These are phyloP conservation scores for Taphrina betulina DNA, from an alignment of 1,139 yeast species.

Conservation along the genomic window DNA sequence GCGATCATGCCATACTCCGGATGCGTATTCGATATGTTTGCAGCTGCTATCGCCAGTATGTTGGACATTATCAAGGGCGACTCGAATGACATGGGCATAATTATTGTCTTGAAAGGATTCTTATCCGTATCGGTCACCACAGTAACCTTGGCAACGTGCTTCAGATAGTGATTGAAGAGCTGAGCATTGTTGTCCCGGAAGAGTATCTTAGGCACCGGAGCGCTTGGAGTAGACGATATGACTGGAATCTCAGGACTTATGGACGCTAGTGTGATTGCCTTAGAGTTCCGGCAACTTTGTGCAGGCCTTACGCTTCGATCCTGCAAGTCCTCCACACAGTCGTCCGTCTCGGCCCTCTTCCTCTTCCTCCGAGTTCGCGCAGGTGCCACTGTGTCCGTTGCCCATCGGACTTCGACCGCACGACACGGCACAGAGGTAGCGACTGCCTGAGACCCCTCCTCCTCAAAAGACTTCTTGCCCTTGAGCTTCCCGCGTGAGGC, in stretches of 20 bases:
- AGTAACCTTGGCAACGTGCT: constrained; percentile 25
- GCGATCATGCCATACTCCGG: constrained; percentile 16
- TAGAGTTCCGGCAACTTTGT: background rate
- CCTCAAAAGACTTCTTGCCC: constrained; percentile 27
- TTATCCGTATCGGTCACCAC: constrained; percentile 16
- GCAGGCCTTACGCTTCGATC: background rate
- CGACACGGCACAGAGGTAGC: background rate
- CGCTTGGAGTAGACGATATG: background rate
- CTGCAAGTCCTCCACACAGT: background rate
- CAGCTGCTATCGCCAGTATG: constrained; percentile 23
- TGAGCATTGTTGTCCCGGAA: constrained; percentile 13
- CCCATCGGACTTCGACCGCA: constrained; percentile 13
- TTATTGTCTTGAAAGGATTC: constrained; percentile 20
- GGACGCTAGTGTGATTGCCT: constrained; percentile 1
- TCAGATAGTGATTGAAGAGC: constrained; percentile 27
- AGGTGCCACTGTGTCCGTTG: background rate
- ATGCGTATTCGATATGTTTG: constrained; percentile 12
- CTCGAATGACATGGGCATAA: constrained; percentile 18
- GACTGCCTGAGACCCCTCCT: background rate
- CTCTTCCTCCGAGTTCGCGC: background rate
- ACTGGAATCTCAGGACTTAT: constrained; percentile 8
- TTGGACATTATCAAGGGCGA: constrained; percentile 30
- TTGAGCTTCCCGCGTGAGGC: constrained; percentile 26
- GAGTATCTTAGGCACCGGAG: constrained; percentile 19
- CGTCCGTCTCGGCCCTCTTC: background rate